Conservation (phyloP, 805 yeast species). For the Ogataea zsoltii region DNA sequence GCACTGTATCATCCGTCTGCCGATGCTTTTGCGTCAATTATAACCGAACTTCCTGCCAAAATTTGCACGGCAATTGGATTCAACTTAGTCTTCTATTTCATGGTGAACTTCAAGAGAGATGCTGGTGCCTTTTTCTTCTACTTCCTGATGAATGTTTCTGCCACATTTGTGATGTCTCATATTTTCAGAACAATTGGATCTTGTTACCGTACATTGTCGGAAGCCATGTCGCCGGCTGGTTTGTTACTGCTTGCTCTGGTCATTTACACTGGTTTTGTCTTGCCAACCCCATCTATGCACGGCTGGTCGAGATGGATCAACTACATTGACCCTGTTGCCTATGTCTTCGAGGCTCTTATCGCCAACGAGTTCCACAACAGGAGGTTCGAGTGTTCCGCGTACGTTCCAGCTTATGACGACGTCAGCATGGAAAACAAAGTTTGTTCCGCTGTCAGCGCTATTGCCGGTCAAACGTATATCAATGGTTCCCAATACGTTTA, state of each 20-base stretch:
- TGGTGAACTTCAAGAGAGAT: constrained; percentile 50
- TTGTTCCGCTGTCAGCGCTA: constrained; percentile 53
- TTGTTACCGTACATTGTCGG: constrained; percentile 43
- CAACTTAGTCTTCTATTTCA: constrained; percentile 50
- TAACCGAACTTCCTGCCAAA: constrained; percentile 53
- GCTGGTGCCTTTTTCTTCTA: constrained; percentile 57
- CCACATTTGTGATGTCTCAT: constrained; percentile 54
- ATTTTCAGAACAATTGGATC: constrained; percentile 54
- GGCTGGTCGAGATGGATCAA: constrained; percentile 68
- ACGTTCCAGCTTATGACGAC: constrained; percentile 44
- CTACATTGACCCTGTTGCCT: constrained; percentile 56
- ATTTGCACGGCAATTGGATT: constrained; percentile 43
- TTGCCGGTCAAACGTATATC: constrained; percentile 52
- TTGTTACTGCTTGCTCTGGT: constrained; percentile 47
- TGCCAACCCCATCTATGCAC: constrained; percentile 53
- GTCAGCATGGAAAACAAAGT: constrained; percentile 24
- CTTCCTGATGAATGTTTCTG: constrained; percentile 40
- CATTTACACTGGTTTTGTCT: constrained; percentile 55
- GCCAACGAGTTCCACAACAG: constrained; percentile 55
- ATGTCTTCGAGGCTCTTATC: constrained; percentile 58
- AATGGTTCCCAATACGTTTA: constrained; percentile 59
- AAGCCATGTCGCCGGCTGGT: constrained; percentile 59
- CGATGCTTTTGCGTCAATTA: constrained; percentile 54
- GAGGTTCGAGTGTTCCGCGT: constrained; percentile 45
- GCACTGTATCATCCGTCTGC: constrained; percentile 60